A percentile compares a stretch with the other conserved stretches of the same genome.
phyloP scores from a whole-genome alignment of 345 rosid species.

The Gossypium anomalum region DNA sequence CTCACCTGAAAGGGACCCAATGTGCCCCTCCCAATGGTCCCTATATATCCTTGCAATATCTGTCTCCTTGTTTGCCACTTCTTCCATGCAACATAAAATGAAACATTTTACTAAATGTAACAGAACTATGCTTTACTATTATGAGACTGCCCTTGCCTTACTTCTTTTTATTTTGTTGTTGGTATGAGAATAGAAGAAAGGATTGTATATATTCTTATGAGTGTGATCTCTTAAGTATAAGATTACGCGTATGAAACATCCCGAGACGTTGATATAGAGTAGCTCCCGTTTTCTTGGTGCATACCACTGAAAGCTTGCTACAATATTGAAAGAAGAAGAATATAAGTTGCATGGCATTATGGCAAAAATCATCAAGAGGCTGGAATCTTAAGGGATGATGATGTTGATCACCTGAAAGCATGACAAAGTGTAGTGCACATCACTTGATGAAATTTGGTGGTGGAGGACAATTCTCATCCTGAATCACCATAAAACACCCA shows the following conservation, averaged over 20 bases:
- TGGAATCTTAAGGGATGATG: not conserved
- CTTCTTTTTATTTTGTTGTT: not conserved
- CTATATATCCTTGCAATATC: not conserved
- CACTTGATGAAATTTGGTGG: conserved; percentile 73
- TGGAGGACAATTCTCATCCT: conserved; percentile 80
- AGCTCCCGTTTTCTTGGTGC: not conserved
- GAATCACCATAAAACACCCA: conserved; percentile 16
- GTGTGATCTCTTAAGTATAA: not conserved
- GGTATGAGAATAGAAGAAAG: not conserved
- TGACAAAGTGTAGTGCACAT: conserved; percentile 61
- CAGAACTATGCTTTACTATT: not conserved
- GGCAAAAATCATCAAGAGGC: not conserved
- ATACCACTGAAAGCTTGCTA: not conserved
- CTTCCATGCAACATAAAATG: not conserved
- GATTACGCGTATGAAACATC: not conserved
- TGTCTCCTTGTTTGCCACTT: not conserved
- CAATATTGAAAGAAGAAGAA: not conserved
- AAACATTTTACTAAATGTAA: not conserved
- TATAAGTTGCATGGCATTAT: not conserved
- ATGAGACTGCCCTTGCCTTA: not conserved
- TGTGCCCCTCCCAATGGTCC: not conserved
- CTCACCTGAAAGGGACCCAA: not conserved
- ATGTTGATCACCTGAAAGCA: conserved; percentile 53
- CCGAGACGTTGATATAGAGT: not conserved
- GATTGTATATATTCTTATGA: not conserved